phyloP scores from a whole-genome alignment of 2,329 filamentous ascomycete genomes.

The Fusarium zealandicum region DNA sequence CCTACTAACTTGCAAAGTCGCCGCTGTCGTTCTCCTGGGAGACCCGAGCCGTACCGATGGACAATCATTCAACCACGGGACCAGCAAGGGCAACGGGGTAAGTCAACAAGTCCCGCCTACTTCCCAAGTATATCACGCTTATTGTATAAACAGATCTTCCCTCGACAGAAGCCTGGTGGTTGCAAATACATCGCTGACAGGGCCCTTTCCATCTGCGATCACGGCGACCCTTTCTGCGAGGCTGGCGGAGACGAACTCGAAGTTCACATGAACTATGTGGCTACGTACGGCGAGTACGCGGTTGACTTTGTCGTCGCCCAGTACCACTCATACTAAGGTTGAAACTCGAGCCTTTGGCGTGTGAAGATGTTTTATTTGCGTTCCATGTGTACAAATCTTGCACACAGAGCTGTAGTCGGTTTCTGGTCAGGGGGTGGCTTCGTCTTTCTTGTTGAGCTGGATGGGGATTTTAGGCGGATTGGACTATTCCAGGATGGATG shows the following conservation, averaged over 20 bases:
- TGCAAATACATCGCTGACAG: conserved; percentile 16
- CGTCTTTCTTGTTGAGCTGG: no score
- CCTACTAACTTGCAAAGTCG: conserved; percentile 5
- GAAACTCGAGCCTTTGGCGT: no score
- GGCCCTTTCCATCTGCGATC: conserved; percentile 30
- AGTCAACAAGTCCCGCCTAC: neutral
- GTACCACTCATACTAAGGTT: neutral
- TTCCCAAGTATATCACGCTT: neutral
- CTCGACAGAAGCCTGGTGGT: conserved; percentile 12
- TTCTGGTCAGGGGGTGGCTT: no score
- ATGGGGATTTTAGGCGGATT: no score
- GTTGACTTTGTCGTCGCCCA: conserved; percentile 42
- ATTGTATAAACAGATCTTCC: conserved; percentile 21
- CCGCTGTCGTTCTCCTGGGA: conserved; percentile 15
- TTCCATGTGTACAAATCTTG: no score
- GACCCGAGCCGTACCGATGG: conserved; percentile 24
- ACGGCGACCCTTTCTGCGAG: conserved; percentile 26
- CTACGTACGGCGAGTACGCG: conserved; percentile 36
- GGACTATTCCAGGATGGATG: no score
- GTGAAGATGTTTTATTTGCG: no score
- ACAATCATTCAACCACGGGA: conserved; percentile 21
- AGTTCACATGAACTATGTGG: conserved; percentile 28
- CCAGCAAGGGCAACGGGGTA: conserved; percentile 23
- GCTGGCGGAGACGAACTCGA: conserved; percentile 17
- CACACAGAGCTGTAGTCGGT: no score